Conservation (phyloP, 2,329 filamentous ascomycete species). For the Diatrype stigma region DNA sequence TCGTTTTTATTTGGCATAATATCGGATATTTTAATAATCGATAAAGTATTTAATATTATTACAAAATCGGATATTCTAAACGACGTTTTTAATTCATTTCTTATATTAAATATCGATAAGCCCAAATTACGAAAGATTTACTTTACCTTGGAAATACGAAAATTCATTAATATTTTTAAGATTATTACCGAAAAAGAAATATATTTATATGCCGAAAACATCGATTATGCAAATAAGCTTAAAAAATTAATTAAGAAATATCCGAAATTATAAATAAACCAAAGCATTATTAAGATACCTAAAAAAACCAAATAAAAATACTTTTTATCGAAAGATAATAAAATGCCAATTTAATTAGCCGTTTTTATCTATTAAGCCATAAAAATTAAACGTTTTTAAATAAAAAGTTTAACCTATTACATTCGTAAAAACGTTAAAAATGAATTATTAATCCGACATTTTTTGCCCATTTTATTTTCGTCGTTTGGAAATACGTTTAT, state of each 20-base stretch:
- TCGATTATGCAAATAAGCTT: not conserved
- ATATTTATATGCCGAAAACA: too few relatives aligned
- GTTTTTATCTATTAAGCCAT: not conserved
- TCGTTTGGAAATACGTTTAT: not conserved
- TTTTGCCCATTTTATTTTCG: not conserved
- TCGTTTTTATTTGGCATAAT: too few relatives aligned
- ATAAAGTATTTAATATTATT: too few relatives aligned
- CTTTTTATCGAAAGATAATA: not conserved
- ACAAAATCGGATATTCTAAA: too few relatives aligned
- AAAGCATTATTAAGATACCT: not conserved
- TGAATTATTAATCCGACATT: not conserved
- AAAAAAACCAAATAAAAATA: not conserved
- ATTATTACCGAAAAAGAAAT: not conserved
- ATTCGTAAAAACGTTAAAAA: not conserved
- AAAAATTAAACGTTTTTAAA: not conserved
- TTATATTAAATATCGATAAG: too few relatives aligned
- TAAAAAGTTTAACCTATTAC: not conserved
- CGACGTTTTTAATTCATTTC: too few relatives aligned
- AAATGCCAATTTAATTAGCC: not conserved
- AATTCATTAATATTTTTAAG: not conserved
- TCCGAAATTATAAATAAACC: not conserved
- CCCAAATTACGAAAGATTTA: not conserved
- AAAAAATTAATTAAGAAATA: not conserved
- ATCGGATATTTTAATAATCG: too few relatives aligned
- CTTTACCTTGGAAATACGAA: not conserved